Percentiles rank a stretch among this genome's conserved stretches.
Conservation (phyloP, 2,329 filamentous ascomycete species). For the Pleoardoris graminearum region DNA sequence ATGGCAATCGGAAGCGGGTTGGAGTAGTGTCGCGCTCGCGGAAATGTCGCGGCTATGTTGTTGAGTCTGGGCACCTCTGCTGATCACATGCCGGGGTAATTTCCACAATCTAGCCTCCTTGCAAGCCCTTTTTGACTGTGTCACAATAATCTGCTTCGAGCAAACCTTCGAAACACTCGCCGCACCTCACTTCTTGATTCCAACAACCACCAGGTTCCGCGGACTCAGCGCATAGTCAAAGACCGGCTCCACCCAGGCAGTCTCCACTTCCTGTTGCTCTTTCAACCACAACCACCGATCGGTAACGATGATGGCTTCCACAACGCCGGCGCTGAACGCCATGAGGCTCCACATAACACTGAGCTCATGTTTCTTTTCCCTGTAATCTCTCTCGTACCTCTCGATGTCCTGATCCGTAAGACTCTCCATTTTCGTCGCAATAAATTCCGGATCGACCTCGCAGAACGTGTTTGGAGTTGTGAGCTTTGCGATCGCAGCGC, state of each 20-base stretch:
- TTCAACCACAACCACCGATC: slow-evolving; percentile 87
- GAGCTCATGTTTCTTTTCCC: slow-evolving; percentile 74
- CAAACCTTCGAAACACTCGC: too few relatives aligned
- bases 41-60: too few relatives aligned
- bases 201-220: slow-evolving; percentile 89
- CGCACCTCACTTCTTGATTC: slow-evolving; percentile 69
- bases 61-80: not conserved
- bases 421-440: slow-evolving; percentile 66
- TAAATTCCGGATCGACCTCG: slow-evolving; percentile 49
- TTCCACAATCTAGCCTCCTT: too few relatives aligned
- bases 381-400: slow-evolving; percentile 68
- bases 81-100: not conserved
- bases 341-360: slow-evolving; percentile 91
- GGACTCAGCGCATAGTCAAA: slow-evolving; percentile 88
- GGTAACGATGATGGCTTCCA: slow-evolving; percentile 86
- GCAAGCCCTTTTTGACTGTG: too few relatives aligned
- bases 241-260: slow-evolving; percentile 89
- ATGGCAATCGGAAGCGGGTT: too few relatives aligned
- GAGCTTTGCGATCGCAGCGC: slow-evolving; percentile 78
- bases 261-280: slow-evolving; percentile 71
- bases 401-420: slow-evolving; percentile 77
- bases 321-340: slow-evolving; percentile 88
- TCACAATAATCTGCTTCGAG: too few relatives aligned
- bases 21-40: too few relatives aligned
- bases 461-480: slow-evolving; percentile 38